Base-by-base conservation (phyloP, 108 stramenopile genomes). In the Pseudonitzschia multiseries region DNA sequence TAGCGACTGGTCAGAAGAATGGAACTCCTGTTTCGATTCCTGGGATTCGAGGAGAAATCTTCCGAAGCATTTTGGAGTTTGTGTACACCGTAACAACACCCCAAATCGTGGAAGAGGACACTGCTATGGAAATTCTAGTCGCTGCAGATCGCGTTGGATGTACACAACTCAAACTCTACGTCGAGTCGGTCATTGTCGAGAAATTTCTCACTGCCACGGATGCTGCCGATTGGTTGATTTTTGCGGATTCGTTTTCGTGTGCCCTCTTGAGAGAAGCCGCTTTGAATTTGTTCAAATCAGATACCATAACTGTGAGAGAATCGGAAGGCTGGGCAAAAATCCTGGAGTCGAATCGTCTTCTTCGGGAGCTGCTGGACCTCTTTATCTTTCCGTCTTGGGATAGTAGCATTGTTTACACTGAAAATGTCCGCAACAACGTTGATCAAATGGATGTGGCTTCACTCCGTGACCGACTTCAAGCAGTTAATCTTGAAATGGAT, bases 211-310 rank as follows among this genome's bases (percentile, higher is more conserved):
- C 27, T n/a, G 64, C 46, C 2, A 18, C 20, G 8, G 53, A 64
- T 52, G 72, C 64, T 4, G 63, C 63, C 8, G 41, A 29, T 14
- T 2, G 65, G 62, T 14, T 73, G 26, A 8, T 65, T 0, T 65
- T 65, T 65, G 72, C 64, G 2, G 72, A 73, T 28, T 18, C 64
- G 6, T 46, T 46, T 22, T 65, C 43, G 15, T 54, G 48, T 26
- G 72, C 72, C 2, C 61, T 73, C 29, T 40, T 73, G 21, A 64
- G 50, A 27, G 72, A 73, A 33, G 63, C 61, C 28, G 72, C 72
- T 6, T 50, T 73, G 44, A 13, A 52, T 48, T 8, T 65, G 12
- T 73, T 31, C 33, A 26, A 15, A 0, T 17, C 28, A 0, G 46
- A 73, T 52, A 13, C 52, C 0, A 22, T 22, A 2, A 24, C 0